Conservation (phyloP, 2,329 filamentous ascomycete genomes). For the Neonectria neomacrospora region DNA sequence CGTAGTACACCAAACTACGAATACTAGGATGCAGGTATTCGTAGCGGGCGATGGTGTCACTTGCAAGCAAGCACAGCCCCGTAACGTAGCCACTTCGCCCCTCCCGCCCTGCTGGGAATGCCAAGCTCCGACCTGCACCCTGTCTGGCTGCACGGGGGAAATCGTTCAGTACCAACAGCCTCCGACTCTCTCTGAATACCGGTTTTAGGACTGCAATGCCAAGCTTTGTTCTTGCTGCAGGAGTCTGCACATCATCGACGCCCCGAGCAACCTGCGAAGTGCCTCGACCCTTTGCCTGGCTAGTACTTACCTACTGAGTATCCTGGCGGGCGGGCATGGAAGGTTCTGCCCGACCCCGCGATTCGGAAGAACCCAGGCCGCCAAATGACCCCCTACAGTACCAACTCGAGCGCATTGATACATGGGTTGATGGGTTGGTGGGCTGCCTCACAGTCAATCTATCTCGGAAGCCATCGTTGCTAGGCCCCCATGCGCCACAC, state of each 20-base stretch:
- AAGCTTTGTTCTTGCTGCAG: slow-evolving; percentile 5
- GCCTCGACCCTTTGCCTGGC: not conserved
- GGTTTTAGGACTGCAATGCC: slow-evolving; percentile 5
- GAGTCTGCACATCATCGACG: not conserved
- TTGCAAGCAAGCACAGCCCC: slow-evolving; percentile 23
- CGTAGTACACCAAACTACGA: too few species aligned
- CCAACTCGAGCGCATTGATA: too few species aligned
- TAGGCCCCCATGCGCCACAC: slow-evolving; percentile 23
- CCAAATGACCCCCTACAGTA: not conserved
- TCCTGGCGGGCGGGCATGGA: too few species aligned
- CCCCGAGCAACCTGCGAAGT: not conserved
- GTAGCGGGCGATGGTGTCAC: slow-evolving; percentile 18
- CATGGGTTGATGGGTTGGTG: not conserved
- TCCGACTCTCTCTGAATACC: not conserved
- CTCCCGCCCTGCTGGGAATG: slow-evolving; percentile 15
- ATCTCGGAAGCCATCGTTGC: slow-evolving; percentile 13
- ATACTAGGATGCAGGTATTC: not conserved
- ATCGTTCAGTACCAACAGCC: not conserved
- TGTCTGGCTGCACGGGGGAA: not conserved
- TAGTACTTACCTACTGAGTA: too few species aligned
- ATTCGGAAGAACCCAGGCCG: slow-evolving; percentile 4
- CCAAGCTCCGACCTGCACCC: slow-evolving; percentile 3
- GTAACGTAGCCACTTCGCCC: slow-evolving; percentile 8
- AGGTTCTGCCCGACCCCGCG: slow-evolving; percentile 7
- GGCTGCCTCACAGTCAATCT: slow-evolving; percentile 18